Percentiles rank a stretch among this genome's conserved stretches.
These are phyloP conservation scores for Bromus sterilis DNA, from an alignment of 176 grass and related monocot species.

Conservation along the genomic window DNA sequence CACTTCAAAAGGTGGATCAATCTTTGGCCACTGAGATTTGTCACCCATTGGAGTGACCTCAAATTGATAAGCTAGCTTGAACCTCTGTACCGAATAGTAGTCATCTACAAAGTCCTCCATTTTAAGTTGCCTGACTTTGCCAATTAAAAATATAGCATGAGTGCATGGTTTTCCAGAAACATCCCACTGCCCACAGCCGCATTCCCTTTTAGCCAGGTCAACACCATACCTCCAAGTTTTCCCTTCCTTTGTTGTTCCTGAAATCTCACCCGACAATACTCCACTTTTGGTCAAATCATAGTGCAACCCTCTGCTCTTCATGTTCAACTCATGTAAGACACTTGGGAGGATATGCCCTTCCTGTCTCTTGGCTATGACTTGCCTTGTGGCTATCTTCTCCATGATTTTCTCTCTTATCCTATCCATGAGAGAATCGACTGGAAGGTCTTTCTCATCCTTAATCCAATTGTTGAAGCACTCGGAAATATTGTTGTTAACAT, in stretches of 20 bases:
- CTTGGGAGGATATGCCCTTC: neutral
- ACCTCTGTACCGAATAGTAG: neutral
- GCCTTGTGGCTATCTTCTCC: neutral
- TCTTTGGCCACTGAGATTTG: too few relatives aligned
- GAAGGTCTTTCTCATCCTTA: neutral
- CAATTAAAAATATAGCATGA: neutral
- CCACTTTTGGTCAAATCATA: neutral
- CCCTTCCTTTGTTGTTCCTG: neutral
- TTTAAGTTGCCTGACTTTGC: neutral
- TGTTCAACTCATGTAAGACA: neutral
- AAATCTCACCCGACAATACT: neutral
- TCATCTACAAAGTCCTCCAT: neutral
- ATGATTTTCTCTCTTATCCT: neutral
- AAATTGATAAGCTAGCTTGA: neutral
- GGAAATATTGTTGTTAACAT: neutral
- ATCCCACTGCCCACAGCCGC: neutral
- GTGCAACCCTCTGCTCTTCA: neutral
- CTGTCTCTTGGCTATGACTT: neutral
- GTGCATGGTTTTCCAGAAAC: neutral
- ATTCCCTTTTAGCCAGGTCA: neutral
- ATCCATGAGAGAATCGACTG: neutral
- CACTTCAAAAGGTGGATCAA: neutral
- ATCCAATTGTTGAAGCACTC: neutral
- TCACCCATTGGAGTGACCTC: neutral
- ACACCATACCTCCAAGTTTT: neutral